Evolutionary conservation across 306 rosid species (phyloP), one percentile per base, ranked within the genome.

Genomic region (Phaseolus lunatus): DNA sequence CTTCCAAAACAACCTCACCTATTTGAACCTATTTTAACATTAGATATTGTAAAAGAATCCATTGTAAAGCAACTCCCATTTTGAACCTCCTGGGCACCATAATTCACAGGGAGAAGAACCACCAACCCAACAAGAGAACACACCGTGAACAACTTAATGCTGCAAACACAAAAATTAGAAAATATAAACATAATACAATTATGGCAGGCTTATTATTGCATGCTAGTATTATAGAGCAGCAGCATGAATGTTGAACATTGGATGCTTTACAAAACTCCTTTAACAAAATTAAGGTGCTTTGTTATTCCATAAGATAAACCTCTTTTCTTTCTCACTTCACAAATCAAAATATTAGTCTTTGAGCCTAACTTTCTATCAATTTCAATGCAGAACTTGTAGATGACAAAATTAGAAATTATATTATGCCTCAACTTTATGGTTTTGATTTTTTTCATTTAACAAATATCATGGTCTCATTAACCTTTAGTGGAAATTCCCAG

Each of bases 1-100:
- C 48, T 23, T n/a, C 9, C 52, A 73, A 47, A 68, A 72, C 9
- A 82, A n/a, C n/a, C 80, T 80, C 47, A 90, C 96, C 92, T 88
- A 76, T 70, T 52, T 59, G 98, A 94, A 78, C 98, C 96, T 72
- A 57, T 78, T 2, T 59, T 74, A 49, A 94, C 77, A 83, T 94
- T 92, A 67, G 98, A 92, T 75, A 94, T 94, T 37, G 96, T 87
- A 70, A 90, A 92, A 78, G 87, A 76, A 81, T 92, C 96, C 87
- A 87, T 73, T 53, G 97, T 76, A 82, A 83, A 84, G 78, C 74
- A 47, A 43, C 56, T 83, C 53, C 48, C 75, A 18, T 33, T 73
- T 12, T 49, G 49, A 64, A 15, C 83, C 71, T 77, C 88, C 26
- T 79, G 72, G 41, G 82, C 87, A 27, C 76, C 72, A 64, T 86